Conservation (phyloP, 1,139 yeast genomes). For the Maudiozyma humilis region DNA sequence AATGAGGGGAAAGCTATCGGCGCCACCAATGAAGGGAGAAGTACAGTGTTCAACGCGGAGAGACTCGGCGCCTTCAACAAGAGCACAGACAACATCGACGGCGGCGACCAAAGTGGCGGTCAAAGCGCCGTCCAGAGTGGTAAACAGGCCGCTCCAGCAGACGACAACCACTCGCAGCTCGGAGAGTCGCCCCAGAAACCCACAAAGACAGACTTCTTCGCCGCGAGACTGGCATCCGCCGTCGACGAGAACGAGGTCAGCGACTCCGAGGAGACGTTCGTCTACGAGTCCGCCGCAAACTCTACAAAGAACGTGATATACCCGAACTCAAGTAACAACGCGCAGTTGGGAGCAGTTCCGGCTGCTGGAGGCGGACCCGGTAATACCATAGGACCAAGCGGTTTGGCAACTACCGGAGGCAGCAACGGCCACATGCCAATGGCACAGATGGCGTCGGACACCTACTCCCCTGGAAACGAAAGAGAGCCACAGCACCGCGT, state of each 20-base stretch:
- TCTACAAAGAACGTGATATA: conserved; percentile 34
- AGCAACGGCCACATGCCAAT: conserved; percentile 4
- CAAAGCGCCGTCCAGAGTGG: conserved; percentile 5
- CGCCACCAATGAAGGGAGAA: background rate
- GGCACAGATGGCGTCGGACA: conserved; percentile 9
- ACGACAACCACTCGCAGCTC: conserved; percentile 3
- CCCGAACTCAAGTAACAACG: conserved; percentile 21
- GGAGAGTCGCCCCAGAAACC: conserved; percentile 18
- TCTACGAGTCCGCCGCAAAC: conserved; percentile 54
- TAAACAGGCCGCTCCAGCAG: conserved; percentile 4
- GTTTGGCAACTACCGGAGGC: background rate
- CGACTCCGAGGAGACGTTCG: conserved; percentile 90
- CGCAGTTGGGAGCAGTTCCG: background rate
- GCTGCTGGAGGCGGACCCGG: background rate
- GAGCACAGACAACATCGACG: background rate
- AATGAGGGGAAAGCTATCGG: background rate
- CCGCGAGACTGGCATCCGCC: conserved; percentile 89
- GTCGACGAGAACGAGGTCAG: conserved; percentile 82
- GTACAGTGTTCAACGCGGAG: background rate
- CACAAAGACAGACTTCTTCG: conserved; percentile 82
- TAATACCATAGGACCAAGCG: background rate
- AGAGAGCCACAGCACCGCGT: conserved; percentile 14
- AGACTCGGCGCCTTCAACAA: background rate
- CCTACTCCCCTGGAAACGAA: background rate
- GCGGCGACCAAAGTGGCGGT: background rate